phyloP scores from a whole-genome alignment of 306 rosid genomes.

The Trifolium repens region DNA sequence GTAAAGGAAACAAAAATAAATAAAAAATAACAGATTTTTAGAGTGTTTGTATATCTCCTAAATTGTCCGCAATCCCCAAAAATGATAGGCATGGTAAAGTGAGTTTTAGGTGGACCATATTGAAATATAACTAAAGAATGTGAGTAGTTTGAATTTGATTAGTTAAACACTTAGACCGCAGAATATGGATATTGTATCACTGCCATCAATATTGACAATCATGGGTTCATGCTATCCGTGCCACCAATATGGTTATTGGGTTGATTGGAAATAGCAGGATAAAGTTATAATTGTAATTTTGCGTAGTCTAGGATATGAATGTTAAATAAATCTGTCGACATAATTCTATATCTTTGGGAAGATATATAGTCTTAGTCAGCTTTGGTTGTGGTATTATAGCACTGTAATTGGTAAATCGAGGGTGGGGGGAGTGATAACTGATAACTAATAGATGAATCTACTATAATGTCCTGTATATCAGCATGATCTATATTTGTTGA shows the following conservation, averaged over 20 bases:
- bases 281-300: not conserved
- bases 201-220: not conserved
- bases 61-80: not conserved
- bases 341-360: not conserved
- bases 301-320: not conserved
- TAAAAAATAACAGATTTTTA: too few relatives aligned
- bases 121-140: not conserved
- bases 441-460: not conserved
- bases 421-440: not conserved
- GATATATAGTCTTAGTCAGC: not conserved
- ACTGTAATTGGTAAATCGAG: not conserved
- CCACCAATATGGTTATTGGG: not conserved
- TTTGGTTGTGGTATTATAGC: not conserved
- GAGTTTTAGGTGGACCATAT: not conserved
- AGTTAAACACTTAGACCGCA: not conserved
- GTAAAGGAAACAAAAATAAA: too few relatives aligned
- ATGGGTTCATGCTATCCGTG: not conserved
- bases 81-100: not conserved
- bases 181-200: not conserved
- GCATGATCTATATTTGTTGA: not conserved
- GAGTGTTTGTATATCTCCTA: not conserved
- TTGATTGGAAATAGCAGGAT: conserved; percentile 1
- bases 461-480: not conserved
- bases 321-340: not conserved
- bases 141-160: not conserved